A percentile compares a stretch with the other conserved stretches of the same genome.
These are phyloP conservation scores for Triticum urartu DNA, from an alignment of 176 grass and related monocot species.

Conservation along the genomic window DNA sequence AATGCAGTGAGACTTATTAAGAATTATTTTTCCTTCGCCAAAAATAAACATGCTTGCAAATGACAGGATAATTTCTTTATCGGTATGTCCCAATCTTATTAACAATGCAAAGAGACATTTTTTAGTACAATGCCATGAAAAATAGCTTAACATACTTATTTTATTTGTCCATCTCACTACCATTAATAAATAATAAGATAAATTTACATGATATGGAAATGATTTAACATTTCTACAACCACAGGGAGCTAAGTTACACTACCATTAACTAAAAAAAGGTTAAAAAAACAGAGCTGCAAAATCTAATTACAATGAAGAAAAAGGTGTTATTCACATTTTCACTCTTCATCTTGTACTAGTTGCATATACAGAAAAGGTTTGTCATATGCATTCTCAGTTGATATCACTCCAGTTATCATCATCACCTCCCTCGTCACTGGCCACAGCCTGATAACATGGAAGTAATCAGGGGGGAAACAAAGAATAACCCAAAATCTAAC, in stretches of 20 bases:
- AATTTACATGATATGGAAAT: slow-evolving; percentile 61
- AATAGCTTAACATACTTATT: slow-evolving; percentile 49
- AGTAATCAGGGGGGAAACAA: slow-evolving; percentile 33
- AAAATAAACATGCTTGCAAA: neutral
- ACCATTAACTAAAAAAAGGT: slow-evolving; percentile 35
- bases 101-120: slow-evolving; percentile 16
- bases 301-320: slow-evolving; percentile 83
- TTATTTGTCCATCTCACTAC: slow-evolving; percentile 50
- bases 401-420: slow-evolving; percentile 97
- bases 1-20: neutral
- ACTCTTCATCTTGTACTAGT: slow-evolving; percentile 38
- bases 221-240: slow-evolving; percentile 44
- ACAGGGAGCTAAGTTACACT: slow-evolving; percentile 46
- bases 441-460: slow-evolving; percentile 69
- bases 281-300: slow-evolving; percentile 52
- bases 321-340: slow-evolving; percentile 79
- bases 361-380: slow-evolving; percentile 54
- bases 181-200: slow-evolving; percentile 69
- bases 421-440: slow-evolving; percentile 88
- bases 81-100: slow-evolving; percentile 27
- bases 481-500: neutral
- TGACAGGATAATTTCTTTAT: neutral
- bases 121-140: slow-evolving; percentile 13
- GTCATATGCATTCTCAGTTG: slow-evolving; percentile 35
- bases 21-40: slow-evolving; percentile 13